A percentile compares a stretch with the other conserved stretches of the same genome.
phyloP scores from a whole-genome alignment of 768 basidiomycete genomes.

The Sporobolomyces roseus region DNA sequence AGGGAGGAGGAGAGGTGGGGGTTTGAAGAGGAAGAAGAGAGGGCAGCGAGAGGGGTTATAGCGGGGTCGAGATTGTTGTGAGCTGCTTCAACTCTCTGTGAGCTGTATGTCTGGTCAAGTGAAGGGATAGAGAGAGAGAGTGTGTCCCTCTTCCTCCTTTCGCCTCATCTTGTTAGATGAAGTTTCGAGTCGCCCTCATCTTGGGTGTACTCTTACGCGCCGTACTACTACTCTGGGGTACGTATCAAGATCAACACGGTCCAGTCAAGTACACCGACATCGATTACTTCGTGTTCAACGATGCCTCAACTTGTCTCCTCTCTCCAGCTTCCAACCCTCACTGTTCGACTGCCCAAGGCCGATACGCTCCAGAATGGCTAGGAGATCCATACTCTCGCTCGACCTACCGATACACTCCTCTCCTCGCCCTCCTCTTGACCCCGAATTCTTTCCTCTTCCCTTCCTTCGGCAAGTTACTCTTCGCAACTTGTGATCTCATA shows the following conservation, averaged over 20 bases:
- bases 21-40: not conserved
- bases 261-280: conserved; percentile 95
- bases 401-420: conserved; percentile 94
- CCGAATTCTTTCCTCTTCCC: conserved; percentile 78
- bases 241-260: conserved; percentile 79
- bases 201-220: conserved; percentile 59
- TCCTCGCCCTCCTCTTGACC: conserved; percentile 73
- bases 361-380: conserved; percentile 17
- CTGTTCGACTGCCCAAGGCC: conserved; percentile 41
- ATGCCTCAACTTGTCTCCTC: conserved; percentile 72
- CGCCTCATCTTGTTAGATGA: conserved; percentile 4
- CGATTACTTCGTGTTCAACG: conserved; percentile 92
- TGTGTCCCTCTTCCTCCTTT: not conserved
- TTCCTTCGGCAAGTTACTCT: conserved; percentile 85
- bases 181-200: not conserved
- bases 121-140: not conserved
- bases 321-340: conserved; percentile 49
- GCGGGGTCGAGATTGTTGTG: too few species aligned
- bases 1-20: too few species aligned
- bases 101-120: not conserved
- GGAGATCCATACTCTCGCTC: conserved; percentile 79
- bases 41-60: not conserved
- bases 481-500: conserved; percentile 74
- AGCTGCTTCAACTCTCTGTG: not conserved
- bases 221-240: conserved; percentile 72